A percentile compares a stretch with the other conserved stretches of the same genome.
Conservation (phyloP, 2,329 filamentous ascomycete genomes). For the Atkinsonella texensis region DNA sequence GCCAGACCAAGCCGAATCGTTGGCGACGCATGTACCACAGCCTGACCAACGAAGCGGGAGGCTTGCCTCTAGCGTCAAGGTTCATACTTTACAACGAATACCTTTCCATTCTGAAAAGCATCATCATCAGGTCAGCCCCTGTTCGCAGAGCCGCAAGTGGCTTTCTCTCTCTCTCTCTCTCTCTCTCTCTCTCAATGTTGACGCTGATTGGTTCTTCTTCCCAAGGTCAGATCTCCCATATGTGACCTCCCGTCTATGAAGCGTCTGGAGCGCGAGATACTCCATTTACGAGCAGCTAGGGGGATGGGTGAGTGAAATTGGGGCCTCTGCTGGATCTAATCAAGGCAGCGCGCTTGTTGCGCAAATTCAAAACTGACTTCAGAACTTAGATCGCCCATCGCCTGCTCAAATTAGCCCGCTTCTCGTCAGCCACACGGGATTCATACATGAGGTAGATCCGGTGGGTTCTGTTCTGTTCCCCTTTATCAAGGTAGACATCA, state of each 20-base stretch:
- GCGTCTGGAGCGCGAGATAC: constrained; percentile 32
- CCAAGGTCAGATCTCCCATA: constrained; percentile 24
- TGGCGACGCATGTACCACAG: constrained; percentile 49
- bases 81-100: constrained; percentile 47
- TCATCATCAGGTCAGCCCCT: constrained; percentile 35
- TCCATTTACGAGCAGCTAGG: constrained; percentile 39
- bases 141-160: no score
- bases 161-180: no score
- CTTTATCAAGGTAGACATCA: not conserved
- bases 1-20: constrained; percentile 32
- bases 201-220: constrained; percentile 9
- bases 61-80: constrained; percentile 36
- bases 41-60: constrained; percentile 40
- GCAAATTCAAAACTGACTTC: not conserved
- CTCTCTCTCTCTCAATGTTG: not conserved
- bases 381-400: constrained; percentile 15
- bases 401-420: constrained; percentile 22
- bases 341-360: not conserved
- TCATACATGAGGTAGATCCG: constrained; percentile 11
- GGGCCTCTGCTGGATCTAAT: not conserved
- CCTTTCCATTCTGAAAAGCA: constrained; percentile 33
- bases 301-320: constrained; percentile 33
- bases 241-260: constrained; percentile 47
- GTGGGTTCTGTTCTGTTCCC: constrained; percentile 10
- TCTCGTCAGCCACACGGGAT: constrained; percentile 18